phyloP scores from a whole-genome alignment of 306 rosid genomes.

The Lathyrus aphaca region DNA sequence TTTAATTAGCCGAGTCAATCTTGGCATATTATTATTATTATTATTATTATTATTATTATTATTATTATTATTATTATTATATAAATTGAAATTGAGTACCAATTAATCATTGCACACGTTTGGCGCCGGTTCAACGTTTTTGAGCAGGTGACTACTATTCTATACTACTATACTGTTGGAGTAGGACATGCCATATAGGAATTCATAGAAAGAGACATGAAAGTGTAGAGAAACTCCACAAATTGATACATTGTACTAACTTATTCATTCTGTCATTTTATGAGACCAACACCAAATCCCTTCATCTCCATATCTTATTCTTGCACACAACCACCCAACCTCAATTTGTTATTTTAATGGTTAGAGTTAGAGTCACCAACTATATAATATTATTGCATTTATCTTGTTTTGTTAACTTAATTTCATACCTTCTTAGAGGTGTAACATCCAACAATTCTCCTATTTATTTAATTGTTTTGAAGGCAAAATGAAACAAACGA shows the following conservation, averaged over 20 bases:
- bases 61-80: neutral
- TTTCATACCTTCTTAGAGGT: neutral
- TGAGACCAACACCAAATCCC: conserved; percentile 25
- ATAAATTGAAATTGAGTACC: neutral
- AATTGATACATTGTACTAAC: conserved; percentile 20
- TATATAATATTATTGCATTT: neutral
- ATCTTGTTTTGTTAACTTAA: conserved; percentile 6
- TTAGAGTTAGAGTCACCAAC: conserved; percentile 28
- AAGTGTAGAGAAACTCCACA: neutral
- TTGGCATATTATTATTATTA: neutral
- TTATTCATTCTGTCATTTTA: conserved; percentile 28
- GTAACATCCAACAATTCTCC: conserved; percentile 16
- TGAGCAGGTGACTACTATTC: neutral
- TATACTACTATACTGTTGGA: neutral
- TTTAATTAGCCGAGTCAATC: conserved; percentile 17
- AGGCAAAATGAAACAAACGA: neutral
- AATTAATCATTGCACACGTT: conserved; percentile 7
- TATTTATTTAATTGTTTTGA: conserved; percentile 10
- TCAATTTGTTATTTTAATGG: conserved; percentile 20
- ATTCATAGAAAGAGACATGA: conserved; percentile 12
- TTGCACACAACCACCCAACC: conserved; percentile 25
- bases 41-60: neutral
- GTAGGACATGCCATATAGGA: neutral
- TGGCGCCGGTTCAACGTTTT: neutral
- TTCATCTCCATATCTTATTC: conserved; percentile 18